Evolutionary conservation across 148 eudicot genomes (phyloP).

Genomic region (Amaranthus cruentus): DNA sequence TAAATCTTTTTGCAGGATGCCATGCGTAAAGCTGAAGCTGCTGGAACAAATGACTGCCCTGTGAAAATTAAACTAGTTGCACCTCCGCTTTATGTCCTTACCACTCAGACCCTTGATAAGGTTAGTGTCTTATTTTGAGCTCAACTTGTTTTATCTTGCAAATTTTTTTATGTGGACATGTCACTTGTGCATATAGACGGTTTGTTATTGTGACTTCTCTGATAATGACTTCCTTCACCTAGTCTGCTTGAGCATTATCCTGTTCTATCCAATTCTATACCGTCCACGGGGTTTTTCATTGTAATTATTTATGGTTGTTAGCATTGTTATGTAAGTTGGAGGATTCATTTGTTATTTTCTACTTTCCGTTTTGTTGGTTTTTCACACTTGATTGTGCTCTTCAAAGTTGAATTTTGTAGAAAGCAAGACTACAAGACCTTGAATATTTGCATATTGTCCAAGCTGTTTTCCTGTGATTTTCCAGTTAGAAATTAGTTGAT

Average conservation of each 20-base stretch:
- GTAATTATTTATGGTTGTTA: neutral
- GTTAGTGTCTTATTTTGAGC: conserved; percentile 30
- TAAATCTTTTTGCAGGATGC: conserved; percentile 57
- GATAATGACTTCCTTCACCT: neutral
- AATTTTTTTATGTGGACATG: neutral
- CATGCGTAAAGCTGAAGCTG: conserved; percentile 97
- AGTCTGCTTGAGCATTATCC: neutral
- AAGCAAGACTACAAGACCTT: neutral
- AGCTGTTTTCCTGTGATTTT: too few relatives aligned
- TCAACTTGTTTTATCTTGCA: neutral
- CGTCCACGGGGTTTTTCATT: neutral
- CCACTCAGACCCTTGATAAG: conserved; percentile 98
- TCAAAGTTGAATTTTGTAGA: neutral
- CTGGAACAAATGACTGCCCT: conserved; percentile 87
- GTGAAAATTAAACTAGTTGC: conserved; percentile 95
- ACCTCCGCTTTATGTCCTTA: conserved; percentile 89
- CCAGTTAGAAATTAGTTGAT: neutral
- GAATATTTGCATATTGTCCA: neutral
- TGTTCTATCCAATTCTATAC: neutral
- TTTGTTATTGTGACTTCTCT: neutral
- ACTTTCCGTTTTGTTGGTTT: neutral
- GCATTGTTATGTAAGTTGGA: neutral
- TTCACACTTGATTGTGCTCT: neutral
- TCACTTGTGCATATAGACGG: neutral
- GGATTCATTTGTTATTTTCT: neutral